These are phyloP conservation scores for Anethum foeniculum DNA, from an alignment of 140 eudicot genomes.

Conservation along the genomic window DNA sequence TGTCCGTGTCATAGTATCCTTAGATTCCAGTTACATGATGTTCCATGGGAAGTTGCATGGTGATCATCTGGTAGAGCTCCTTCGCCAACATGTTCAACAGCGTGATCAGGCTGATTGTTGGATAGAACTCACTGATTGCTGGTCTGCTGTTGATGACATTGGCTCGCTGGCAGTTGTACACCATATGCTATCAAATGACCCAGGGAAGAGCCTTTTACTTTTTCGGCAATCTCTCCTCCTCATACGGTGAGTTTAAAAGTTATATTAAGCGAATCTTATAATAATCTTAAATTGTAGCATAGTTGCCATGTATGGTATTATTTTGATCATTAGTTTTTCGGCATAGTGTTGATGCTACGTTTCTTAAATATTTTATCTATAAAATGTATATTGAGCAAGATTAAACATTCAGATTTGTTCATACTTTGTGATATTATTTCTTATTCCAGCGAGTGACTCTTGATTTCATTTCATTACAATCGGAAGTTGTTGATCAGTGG, in stretches of 20 bases:
- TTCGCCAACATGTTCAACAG: constrained; percentile 37
- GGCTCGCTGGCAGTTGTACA: constrained; percentile 69
- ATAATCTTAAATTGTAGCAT: too few species aligned
- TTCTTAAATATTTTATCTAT: too few species aligned
- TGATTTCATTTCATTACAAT: too few species aligned
- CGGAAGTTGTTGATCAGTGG: too few species aligned
- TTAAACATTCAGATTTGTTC: too few species aligned
- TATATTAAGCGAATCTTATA: neutral
- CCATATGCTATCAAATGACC: constrained; percentile 61
- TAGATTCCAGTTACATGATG: constrained; percentile 56
- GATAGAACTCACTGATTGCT: constrained; percentile 55
- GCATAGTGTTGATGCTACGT: neutral
- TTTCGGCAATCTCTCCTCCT: constrained; percentile 62
- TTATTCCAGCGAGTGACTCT: neutral
- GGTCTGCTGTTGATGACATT: constrained; percentile 67
- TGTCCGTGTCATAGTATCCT: constrained; percentile 41
- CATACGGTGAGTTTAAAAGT: constrained; percentile 27
- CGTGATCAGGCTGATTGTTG: constrained; percentile 63
- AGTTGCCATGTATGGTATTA: neutral
- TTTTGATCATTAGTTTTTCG: neutral
- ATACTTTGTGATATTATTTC: neutral
- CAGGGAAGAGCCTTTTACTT: constrained; percentile 50
- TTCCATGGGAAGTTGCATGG: constrained; percentile 49
- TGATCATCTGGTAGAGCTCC: constrained; percentile 47
- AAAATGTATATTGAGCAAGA: too few species aligned